Base-by-base conservation (phyloP, 306 rosid species). In the Ceratonia siliqua region DNA sequence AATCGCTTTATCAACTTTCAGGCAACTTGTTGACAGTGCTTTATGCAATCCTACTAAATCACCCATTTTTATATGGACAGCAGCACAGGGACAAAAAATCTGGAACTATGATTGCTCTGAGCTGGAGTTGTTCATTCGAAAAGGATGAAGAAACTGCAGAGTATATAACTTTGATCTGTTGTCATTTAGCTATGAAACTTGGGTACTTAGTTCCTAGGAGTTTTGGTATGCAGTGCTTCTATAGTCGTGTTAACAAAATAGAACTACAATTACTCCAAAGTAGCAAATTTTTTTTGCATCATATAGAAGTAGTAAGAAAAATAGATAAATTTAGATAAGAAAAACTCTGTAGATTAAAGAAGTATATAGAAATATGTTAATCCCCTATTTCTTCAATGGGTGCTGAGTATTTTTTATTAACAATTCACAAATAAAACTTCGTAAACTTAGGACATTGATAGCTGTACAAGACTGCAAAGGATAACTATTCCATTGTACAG, bases 201-300 rank as follows among this genome's bases (percentile, higher is more conserved):
- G 5, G 28, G 25, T 66, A 66, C 39, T 43, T 66, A 39, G 71
- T 45, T n/a, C 56, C 72, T 67, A 28, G 9, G 28, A 67, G 9
- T 67, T 67, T n/a, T n/a, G n/a, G n/a, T n/a, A n/a, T n/a, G n/a
- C n/a, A n/a, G n/a, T n/a, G n/a, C n/a, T n/a, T n/a, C n/a, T n/a
- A n/a, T n/a, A n/a, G n/a, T n/a, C n/a, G n/a, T n/a, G n/a, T n/a
- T n/a, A n/a, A n/a, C n/a, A n/a, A n/a, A n/a, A n/a, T n/a, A n/a
- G n/a, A n/a, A n/a, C n/a, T n/a, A n/a, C n/a, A n/a, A n/a, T n/a
- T n/a, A n/a, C n/a, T n/a, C n/a, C n/a, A n/a, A n/a, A n/a, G n/a
- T n/a, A n/a, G n/a, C n/a, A n/a, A n/a, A n/a, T n/a, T n/a, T n/a
- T n/a, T n/a, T n/a, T n/a, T n/a, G n/a, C n/a, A n/a, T n/a, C n/a